Evolutionary conservation across 495 filamentous ascomycete species (phyloP).

Genomic region (Cairneyella variabilis): DNA sequence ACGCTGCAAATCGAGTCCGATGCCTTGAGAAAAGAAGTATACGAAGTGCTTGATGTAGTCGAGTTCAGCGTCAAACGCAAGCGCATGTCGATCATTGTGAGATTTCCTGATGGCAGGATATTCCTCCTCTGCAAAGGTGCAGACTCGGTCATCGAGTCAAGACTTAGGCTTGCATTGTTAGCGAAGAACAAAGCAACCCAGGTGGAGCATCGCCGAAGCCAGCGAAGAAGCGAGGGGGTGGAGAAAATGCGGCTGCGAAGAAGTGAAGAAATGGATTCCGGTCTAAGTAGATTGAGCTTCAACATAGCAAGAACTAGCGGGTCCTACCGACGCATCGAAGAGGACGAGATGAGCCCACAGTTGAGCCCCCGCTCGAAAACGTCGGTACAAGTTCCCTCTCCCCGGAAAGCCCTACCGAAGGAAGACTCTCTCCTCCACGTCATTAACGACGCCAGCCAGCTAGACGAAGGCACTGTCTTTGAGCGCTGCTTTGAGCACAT

Average conservation of each 20-base stretch:
- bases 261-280: background rate
- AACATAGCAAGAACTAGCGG: background rate
- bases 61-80: conserved; percentile 90
- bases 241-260: background rate
- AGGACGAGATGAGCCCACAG: background rate
- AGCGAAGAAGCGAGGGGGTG: background rate
- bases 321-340: background rate
- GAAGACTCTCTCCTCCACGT: background rate
- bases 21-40: conserved; percentile 46
- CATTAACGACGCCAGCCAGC: conserved; percentile 54
- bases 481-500: conserved; percentile 82
- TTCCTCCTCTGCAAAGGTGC: conserved; percentile 89
- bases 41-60: conserved; percentile 83
- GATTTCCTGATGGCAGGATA: conserved; percentile 77
- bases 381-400: no score
- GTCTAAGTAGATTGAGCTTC: background rate
- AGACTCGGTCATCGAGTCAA: conserved; percentile 70
- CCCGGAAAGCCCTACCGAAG: background rate
- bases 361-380: no score
- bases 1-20: conserved; percentile 30
- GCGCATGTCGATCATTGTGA: conserved; percentile 85
- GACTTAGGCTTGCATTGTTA: conserved; percentile 64
- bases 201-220: background rate
- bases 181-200: conserved; percentile 63
- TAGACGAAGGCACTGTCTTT: conserved; percentile 53